These are phyloP conservation scores for Arabidopsis suecica DNA, from an alignment of 345 rosid species.

Conservation along the genomic window DNA sequence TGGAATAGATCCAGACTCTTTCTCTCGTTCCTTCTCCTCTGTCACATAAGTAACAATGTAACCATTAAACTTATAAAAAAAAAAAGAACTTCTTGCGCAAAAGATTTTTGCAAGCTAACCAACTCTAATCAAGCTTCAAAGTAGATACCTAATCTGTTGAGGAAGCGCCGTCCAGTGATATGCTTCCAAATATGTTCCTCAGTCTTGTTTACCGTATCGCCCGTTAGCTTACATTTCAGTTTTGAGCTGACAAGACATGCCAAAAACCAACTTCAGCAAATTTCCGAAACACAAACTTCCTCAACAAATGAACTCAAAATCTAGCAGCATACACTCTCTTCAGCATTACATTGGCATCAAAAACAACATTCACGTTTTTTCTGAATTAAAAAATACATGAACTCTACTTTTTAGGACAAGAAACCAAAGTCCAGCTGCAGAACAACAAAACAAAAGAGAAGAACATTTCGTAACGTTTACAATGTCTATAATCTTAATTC, in stretches of 20 bases:
- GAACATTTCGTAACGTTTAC: not conserved
- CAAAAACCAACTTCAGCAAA: slow-evolving; percentile 27
- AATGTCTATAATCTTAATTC: not conserved
- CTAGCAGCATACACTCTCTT: not conserved
- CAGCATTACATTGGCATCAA: not conserved
- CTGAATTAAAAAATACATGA: not conserved
- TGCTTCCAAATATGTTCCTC: slow-evolving; percentile 99
- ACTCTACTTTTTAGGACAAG: not conserved
- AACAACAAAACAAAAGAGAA: not conserved
- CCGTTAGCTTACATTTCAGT: slow-evolving; percentile 87
- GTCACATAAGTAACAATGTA: slow-evolving; percentile 27
- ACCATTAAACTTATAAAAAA: not conserved
- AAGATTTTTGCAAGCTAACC: not conserved
- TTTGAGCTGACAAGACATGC: slow-evolving; percentile 58
- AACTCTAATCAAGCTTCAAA: not conserved
- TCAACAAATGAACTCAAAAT: slow-evolving; percentile 3
- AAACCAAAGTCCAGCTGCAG: not conserved
- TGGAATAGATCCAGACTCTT: slow-evolving; percentile 44
- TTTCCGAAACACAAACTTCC: slow-evolving; percentile 12
- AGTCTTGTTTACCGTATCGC: slow-evolving; percentile 81
- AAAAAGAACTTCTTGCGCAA: not conserved
- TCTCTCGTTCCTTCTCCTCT: slow-evolving; percentile 77
- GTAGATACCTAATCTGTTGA: slow-evolving; percentile 76
- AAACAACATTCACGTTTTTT: slow-evolving; percentile 4
- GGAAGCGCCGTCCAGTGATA: slow-evolving; percentile 82